phyloP scores from a whole-genome alignment of 192 early-diverging fungal species.

The Dissophora globulifera region DNA sequence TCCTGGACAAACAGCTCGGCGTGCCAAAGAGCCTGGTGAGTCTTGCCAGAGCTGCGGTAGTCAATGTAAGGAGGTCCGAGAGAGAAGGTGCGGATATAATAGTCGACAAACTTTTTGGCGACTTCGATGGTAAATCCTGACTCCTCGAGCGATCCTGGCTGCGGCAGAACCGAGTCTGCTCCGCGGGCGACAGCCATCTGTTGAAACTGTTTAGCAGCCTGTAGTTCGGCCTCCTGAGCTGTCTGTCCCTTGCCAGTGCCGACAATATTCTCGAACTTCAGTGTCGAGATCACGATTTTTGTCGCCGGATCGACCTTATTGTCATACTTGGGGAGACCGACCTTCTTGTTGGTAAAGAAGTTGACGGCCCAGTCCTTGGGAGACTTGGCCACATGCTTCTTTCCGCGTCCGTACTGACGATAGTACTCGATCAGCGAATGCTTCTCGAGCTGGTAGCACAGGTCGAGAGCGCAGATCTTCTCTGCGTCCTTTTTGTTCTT shows the following conservation, averaged over 20 bases:
- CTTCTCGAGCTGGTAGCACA: constrained; percentile 52
- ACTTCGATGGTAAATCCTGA: constrained; percentile 38
- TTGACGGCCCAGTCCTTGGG: constrained; percentile 53
- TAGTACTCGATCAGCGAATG: constrained; percentile 49
- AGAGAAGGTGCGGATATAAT: constrained; percentile 46
- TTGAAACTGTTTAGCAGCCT: constrained; percentile 53
- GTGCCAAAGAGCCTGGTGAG: constrained; percentile 50
- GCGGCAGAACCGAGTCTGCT: constrained; percentile 25
- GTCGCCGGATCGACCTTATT: constrained; percentile 28
- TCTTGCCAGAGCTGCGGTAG: constrained; percentile 44
- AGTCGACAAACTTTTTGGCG: constrained; percentile 56
- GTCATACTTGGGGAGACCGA: constrained; percentile 42
- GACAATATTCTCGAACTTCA: constrained; percentile 48
- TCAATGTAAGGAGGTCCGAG: constrained; percentile 50
- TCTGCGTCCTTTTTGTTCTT: constrained; percentile 59
- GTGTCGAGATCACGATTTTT: constrained; percentile 21
- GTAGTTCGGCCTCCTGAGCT: constrained; percentile 45
- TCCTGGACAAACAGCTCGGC: constrained; percentile 49
- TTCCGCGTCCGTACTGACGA: constrained; percentile 48
- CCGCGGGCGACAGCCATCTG: constrained; percentile 49
- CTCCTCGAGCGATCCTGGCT: constrained; percentile 41
- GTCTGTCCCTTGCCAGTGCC: constrained; percentile 47
- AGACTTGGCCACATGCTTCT: constrained; percentile 41
- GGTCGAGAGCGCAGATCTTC: constrained; percentile 47
- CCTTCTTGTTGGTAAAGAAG: constrained; percentile 50